Percentiles rank a stretch among this genome's conserved stretches.
Conservation (phyloP, 163 green algal species). For the Trebouxiophyceae sp. region DNA sequence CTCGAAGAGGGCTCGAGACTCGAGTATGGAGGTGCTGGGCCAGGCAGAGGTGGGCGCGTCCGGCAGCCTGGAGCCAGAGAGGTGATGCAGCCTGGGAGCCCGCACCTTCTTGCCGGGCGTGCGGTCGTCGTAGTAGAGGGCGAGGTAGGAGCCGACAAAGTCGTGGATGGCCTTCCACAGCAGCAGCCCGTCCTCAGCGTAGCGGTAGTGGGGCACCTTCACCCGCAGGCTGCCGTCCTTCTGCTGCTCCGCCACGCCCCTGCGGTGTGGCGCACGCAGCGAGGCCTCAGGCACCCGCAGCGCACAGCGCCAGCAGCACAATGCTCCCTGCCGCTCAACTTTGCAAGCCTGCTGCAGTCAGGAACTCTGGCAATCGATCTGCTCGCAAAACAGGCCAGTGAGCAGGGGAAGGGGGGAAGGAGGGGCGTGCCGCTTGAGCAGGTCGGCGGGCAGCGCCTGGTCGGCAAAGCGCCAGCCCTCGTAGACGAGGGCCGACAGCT, state of each 20-base stretch:
- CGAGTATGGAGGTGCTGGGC: background rate
- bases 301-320: no score
- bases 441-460: conserved; percentile 30
- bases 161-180: conserved; percentile 24
- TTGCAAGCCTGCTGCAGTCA: no score
- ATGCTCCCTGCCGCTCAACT: no score
- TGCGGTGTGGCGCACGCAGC: no score
- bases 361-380: no score
- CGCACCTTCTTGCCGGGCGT: background rate
- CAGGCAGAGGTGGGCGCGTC: background rate
- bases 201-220: conserved; percentile 37
- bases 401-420: no score
- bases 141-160: conserved; percentile 28
- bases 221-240: conserved; percentile 5
- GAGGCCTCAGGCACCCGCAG: no score
- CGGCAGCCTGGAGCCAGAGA: background rate
- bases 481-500: conserved; percentile 25
- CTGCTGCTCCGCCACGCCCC: conserved; percentile 24
- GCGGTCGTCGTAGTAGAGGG: conserved; percentile 37
- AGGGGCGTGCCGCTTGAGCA: conserved; percentile 19
- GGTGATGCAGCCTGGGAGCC: background rate
- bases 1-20: background rate
- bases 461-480: conserved; percentile 34
- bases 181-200: conserved; percentile 31
- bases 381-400: no score